Evolutionary conservation across 495 filamentous ascomycete species (phyloP).

Genomic region (Penicillium canariense): DNA sequence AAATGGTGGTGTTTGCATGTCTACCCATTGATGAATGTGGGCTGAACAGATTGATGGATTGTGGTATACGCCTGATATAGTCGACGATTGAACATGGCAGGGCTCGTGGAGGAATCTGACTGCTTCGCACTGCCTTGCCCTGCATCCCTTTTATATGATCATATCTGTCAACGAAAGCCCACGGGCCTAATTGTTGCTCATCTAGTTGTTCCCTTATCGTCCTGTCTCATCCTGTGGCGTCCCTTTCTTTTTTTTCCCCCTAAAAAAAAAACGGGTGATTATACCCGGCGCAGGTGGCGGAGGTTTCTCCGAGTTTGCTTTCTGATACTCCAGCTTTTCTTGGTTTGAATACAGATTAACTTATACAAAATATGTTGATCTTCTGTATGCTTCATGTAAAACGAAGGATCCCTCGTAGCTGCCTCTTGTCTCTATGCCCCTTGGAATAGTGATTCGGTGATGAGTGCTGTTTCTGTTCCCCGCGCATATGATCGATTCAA

Average conservation of each 20-base stretch:
- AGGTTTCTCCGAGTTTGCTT: constrained; percentile 7
- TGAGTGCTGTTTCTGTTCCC: no score
- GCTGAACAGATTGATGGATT: background rate
- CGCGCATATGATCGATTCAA: no score
- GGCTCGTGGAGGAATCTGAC: background rate
- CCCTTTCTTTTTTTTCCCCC: background rate
- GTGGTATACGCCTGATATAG: background rate
- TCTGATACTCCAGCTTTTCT: constrained; percentile 9
- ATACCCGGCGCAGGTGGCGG: constrained; percentile 18
- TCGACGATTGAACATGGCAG: background rate
- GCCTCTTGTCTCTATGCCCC: no score
- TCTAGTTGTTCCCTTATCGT: constrained; percentile 12
- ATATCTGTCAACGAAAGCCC: constrained; percentile 18
- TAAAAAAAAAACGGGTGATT: constrained; percentile 4
- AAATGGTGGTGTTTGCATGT: background rate
- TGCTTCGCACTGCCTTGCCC: constrained; percentile 3
- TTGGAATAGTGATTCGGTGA: no score
- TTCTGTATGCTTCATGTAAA: background rate
- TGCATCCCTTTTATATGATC: constrained; percentile 15
- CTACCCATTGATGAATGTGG: background rate
- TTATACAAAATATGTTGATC: background rate
- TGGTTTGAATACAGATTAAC: background rate
- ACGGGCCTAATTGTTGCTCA: constrained; percentile 20
- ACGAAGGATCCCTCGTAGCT: background rate
- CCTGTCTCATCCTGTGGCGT: constrained; percentile 5